Evolutionary conservation across 148 eudicot species (phyloP), one percentile per base, ranked within the genome.

Genomic region (Arbutus unedo): DNA sequence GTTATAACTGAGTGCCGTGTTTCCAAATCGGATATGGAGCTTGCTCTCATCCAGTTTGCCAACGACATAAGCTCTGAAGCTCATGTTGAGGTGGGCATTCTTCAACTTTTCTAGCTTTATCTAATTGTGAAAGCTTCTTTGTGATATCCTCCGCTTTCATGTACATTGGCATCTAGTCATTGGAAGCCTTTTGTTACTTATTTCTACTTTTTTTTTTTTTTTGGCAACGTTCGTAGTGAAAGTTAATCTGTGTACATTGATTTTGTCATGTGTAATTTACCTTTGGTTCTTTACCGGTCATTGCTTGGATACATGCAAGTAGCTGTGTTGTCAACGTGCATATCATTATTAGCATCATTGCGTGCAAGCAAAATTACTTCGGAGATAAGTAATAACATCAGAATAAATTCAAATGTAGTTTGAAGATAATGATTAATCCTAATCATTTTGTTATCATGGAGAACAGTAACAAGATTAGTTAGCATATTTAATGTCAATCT

Each of bases 1-100:
- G 88, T 96, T 87, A 86, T 96, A 84, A 92, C 97, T 41, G 98
- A 96, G 84, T 96, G 99, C 67, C 99, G 99, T 74, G 99, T 94
- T 76, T 57, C 91, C 64, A 96, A 96, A 87, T 89, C 99, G 70
- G 88, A 85, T 82, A 71, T 92, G 91, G 99, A 96, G 91, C 91
- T 96, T 86, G 91, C 85, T 85, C 73, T 96, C 74, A 94, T 96
- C 87, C 97, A 94, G 85, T 94, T 84, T 87, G 98, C 98, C 77
- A 96, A 96, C 83, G 97, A 93, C 81, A 96, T 96, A 83, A 96
- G 99, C 87, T 96, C 99, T 66, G 99, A 94, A 89, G 99, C 98
- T 86, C 99, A 96, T 90, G 87, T 96, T 84, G 93, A 91, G 95
- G 99, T 96, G 80, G 48, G 76, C 77, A 76, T 59, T 87, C 48